phyloP scores from a whole-genome alignment of 768 basidiomycete species.

The Dacryopinax spathularia region DNA sequence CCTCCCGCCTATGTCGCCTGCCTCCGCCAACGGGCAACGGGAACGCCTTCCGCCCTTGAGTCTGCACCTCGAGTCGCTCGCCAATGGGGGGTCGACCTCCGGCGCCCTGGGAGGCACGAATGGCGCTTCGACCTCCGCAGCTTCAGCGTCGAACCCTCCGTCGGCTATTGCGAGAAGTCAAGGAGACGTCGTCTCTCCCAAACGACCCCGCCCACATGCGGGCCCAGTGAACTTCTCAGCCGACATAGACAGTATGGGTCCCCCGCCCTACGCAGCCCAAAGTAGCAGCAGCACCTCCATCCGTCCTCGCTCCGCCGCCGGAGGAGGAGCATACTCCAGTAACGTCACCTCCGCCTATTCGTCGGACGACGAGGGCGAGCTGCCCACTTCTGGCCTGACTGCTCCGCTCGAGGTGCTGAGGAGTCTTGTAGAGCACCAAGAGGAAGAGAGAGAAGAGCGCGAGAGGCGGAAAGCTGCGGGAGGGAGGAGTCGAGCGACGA shows the following conservation, averaged over 20 bases:
- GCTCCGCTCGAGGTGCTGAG: conserved; percentile 65
- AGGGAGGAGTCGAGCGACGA: conserved; percentile 6
- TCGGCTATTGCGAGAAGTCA: background rate
- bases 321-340: too few relatives aligned
- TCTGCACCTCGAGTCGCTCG: background rate
- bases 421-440: background rate
- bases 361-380: conserved; percentile 69
- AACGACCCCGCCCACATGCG: background rate
- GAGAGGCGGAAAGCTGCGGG: background rate
- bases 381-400: conserved; percentile 67
- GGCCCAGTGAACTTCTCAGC: background rate
- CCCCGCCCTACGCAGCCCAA: conserved; percentile 11
- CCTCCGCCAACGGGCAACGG: background rate
- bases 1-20: background rate
- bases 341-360: conserved; percentile 66
- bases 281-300: conserved; percentile 17
- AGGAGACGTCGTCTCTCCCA: background rate
- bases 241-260: background rate
- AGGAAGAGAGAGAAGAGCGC: background rate
- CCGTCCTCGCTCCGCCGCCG: too few relatives aligned
- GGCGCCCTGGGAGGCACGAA: background rate
- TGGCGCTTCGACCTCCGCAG: background rate
- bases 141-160: background rate
- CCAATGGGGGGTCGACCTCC: too few relatives aligned
- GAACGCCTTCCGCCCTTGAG: background rate